These are phyloP conservation scores for Cystobasidium tubakii DNA, from an alignment of 768 basidiomycete species.

Conservation along the genomic window DNA sequence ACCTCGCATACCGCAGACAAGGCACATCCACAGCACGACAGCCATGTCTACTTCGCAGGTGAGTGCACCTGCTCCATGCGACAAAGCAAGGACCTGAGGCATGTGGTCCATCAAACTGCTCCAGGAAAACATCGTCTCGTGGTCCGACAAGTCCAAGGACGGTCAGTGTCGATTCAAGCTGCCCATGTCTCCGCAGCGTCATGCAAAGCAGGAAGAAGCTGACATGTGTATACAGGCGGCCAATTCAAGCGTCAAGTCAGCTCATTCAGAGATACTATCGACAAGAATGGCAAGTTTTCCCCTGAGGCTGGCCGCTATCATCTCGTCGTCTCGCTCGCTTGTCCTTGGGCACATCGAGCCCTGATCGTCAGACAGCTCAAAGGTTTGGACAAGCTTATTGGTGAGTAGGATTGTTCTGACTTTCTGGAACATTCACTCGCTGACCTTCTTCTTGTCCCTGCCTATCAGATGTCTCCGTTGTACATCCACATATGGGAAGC, in stretches of 20 bases:
- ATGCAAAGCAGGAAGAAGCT: neutral
- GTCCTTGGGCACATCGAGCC: slow-evolving; percentile 91
- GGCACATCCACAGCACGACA: neutral
- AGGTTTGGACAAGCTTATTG: slow-evolving; percentile 74
- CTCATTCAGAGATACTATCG: slow-evolving; percentile 58
- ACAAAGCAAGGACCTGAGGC: too few species aligned
- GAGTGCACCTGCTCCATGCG: neutral
- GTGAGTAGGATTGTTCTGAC: slow-evolving; percentile 53
- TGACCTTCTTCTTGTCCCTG: neutral
- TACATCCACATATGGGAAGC: slow-evolving; percentile 77
- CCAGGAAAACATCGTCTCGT: slow-evolving; percentile 21
- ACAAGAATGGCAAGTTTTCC: slow-evolving; percentile 59
- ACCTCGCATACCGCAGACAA: neutral
- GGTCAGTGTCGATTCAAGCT: slow-evolving; percentile 7
- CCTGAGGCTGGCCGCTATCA: slow-evolving; percentile 83
- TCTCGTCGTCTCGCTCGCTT: slow-evolving; percentile 80
- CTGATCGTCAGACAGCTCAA: slow-evolving; percentile 85
- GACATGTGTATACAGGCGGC: slow-evolving; percentile 54
- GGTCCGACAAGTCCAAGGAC: slow-evolving; percentile 24
- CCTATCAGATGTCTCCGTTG: slow-evolving; percentile 64
- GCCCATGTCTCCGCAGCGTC: neutral
- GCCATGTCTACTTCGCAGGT: neutral
- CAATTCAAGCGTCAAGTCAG: slow-evolving; percentile 60
- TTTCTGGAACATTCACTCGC: neutral
- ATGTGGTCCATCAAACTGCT: neutral